Evolutionary conservation across 179 eudicot species (phyloP).

Genomic region (Patellifolia procumbens): DNA sequence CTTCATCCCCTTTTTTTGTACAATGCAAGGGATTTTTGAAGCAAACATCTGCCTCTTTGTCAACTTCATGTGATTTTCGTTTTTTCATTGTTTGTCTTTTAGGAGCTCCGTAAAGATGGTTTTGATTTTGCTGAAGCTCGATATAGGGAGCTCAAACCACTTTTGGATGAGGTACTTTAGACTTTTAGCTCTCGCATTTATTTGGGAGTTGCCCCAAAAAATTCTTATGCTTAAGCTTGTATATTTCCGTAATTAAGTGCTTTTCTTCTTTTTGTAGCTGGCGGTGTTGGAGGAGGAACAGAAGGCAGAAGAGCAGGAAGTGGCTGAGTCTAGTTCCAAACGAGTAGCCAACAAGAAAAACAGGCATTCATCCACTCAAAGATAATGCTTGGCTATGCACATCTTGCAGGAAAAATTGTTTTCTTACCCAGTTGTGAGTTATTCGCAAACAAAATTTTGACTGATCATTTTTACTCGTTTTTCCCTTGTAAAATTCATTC

Average conservation of each 20-base stretch:
- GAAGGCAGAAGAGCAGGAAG: constrained; percentile 90
- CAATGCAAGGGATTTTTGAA: background rate
- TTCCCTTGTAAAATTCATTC: background rate
- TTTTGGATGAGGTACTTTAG: constrained; percentile 74
- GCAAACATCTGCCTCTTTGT: background rate
- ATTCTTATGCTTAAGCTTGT: background rate
- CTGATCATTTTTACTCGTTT: background rate
- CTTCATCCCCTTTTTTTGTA: background rate
- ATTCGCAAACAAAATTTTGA: constrained; percentile 25
- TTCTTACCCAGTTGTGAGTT: background rate
- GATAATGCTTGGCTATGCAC: constrained; percentile 23
- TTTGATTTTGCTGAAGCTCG: constrained; percentile 93
- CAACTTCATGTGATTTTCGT: background rate
- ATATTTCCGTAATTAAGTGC: background rate
- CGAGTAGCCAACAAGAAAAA: constrained; percentile 73
- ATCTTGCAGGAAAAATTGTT: background rate
- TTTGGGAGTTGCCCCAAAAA: background rate
- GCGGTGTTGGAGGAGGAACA: constrained; percentile 91
- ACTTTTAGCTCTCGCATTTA: background rate
- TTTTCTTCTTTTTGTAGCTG: constrained; percentile 41
- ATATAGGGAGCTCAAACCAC: constrained; percentile 90
- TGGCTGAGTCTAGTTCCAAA: constrained; percentile 61
- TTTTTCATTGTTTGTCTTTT: constrained; percentile 9
- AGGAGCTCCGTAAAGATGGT: constrained; percentile 99
- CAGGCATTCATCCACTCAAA: constrained; percentile 38